phyloP scores from a whole-genome alignment of 1,139 yeast species.

The Lizanozyma gosingica region DNA sequence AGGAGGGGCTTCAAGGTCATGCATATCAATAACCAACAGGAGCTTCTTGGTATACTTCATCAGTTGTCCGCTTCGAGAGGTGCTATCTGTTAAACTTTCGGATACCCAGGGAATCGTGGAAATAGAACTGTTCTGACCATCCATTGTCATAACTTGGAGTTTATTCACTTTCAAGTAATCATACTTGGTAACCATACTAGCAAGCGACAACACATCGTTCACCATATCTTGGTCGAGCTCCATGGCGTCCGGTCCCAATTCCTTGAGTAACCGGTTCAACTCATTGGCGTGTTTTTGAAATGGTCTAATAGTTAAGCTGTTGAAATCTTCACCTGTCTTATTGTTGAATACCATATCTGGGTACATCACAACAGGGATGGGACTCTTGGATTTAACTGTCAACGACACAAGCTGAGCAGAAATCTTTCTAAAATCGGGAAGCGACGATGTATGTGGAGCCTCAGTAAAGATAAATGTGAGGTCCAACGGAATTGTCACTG shows the following conservation, averaged over 20 bases:
- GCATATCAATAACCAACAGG: conserved; percentile 15
- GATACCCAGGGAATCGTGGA: conserved; percentile 16
- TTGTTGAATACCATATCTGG: conserved; percentile 30
- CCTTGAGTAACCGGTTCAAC: conserved; percentile 18
- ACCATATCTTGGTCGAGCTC: conserved; percentile 18
- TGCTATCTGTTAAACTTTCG: conserved; percentile 9
- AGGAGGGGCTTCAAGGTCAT: conserved; percentile 4
- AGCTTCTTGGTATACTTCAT: conserved; percentile 14
- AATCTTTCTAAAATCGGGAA: conserved; percentile 23
- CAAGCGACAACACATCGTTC: conserved; percentile 25
- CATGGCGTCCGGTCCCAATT: conserved; percentile 16
- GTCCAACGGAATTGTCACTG: conserved; percentile 19
- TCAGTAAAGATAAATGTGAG: conserved; percentile 17
- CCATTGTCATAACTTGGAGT: conserved; percentile 6
- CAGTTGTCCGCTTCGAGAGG: conserved; percentile 11
- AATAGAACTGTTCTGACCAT: conserved; percentile 4
- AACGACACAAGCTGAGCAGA: conserved; percentile 24
- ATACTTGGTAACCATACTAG: conserved; percentile 22
- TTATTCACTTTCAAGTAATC: conserved; percentile 14
- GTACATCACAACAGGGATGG: conserved; percentile 30
- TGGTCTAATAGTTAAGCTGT: conserved; percentile 19
- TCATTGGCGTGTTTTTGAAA: conserved; percentile 27
- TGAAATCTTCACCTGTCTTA: conserved; percentile 26
- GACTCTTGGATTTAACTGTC: conserved; percentile 24
- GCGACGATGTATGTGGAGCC: conserved; percentile 7